Conservation (phyloP, 768 basidiomycete genomes). For the Gelatoporia subvermispora region DNA sequence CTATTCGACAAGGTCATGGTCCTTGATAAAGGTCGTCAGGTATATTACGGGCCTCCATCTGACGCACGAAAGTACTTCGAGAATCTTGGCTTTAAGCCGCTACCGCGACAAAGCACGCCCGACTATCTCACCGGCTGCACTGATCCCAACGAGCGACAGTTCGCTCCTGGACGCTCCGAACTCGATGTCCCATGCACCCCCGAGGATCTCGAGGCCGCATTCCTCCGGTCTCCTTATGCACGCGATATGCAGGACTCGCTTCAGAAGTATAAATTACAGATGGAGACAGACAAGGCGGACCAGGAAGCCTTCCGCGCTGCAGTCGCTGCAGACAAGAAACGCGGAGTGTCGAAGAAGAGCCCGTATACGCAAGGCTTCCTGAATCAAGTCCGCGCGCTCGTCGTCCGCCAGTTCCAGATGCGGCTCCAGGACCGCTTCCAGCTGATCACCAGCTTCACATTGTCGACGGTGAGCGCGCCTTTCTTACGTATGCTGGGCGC, state of each 20-base stretch:
- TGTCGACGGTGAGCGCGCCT: conserved; percentile 47
- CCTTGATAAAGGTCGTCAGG: conserved; percentile 74
- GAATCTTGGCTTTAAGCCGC: conserved; percentile 61
- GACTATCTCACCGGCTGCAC: conserved; percentile 85
- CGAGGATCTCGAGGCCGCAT: conserved; percentile 61
- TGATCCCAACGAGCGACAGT: conserved; percentile 81
- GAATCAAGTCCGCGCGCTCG: conserved; percentile 68
- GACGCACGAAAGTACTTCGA: conserved; percentile 81
- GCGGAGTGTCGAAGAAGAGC: conserved; percentile 69
- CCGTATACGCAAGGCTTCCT: conserved; percentile 80
- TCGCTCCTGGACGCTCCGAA: conserved; percentile 55
- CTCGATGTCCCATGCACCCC: conserved; percentile 64
- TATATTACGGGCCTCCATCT: conserved; percentile 71
- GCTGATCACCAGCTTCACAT: conserved; percentile 61
- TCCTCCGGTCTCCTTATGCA: conserved; percentile 43
- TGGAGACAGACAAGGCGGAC: conserved; percentile 59
- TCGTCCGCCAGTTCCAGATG: conserved; percentile 68
- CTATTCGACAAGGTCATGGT: conserved; percentile 88
- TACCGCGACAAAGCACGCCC: conserved; percentile 79
- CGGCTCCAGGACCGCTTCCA: conserved; percentile 76
- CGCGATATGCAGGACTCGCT: conserved; percentile 40
- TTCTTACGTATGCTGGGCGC: conserved; percentile 9
- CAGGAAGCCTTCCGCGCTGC: conserved; percentile 76
- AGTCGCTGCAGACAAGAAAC: conserved; percentile 72
- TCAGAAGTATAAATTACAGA: conserved; percentile 48